Conservation (phyloP, 139 green algal genomes). For the Dunaliella primolecta region DNA sequence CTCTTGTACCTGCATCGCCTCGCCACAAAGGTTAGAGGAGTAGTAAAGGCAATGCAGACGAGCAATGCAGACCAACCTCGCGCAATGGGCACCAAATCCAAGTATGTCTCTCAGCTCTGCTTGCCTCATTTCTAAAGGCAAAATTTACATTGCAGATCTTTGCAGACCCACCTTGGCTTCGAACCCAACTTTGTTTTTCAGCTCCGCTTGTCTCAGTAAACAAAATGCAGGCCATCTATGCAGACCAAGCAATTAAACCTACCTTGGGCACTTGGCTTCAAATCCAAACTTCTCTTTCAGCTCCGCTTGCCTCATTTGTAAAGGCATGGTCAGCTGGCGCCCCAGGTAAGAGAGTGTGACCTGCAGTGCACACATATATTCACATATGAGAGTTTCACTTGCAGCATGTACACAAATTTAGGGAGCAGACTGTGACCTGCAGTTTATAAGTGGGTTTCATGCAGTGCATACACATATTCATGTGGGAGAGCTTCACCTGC, state of each 20-base stretch:
- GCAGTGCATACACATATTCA: neutral
- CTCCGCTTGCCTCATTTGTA: conserved; percentile 28
- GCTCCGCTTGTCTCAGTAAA: too few relatives aligned
- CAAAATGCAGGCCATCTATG: too few relatives aligned
- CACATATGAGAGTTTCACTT: conserved; percentile 8
- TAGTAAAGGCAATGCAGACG: too few relatives aligned
- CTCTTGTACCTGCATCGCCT: too few relatives aligned
- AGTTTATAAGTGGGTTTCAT: too few relatives aligned
- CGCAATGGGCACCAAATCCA: conserved; percentile 41
- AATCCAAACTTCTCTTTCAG: conserved; percentile 45
- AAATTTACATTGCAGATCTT: too few relatives aligned
- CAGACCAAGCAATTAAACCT: too few relatives aligned
- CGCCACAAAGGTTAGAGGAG: too few relatives aligned
- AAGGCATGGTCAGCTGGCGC: conserved; percentile 28
- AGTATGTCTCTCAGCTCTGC: conserved; percentile 38
- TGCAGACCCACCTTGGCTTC: too few relatives aligned
- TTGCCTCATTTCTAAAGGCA: conserved; percentile 26
- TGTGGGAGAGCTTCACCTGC: neutral
- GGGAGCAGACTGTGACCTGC: too few relatives aligned
- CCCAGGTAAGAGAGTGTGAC: conserved; percentile 42
- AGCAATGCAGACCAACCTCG: too few relatives aligned
- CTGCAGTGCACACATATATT: neutral
- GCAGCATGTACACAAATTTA: neutral
- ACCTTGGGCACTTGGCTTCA: conserved; percentile 30
- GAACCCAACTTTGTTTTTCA: too few relatives aligned